Evolutionary conservation across 345 rosid species (phyloP), one percentile per base, ranked within the genome.

Genomic region (Lumnitzera littorea): DNA sequence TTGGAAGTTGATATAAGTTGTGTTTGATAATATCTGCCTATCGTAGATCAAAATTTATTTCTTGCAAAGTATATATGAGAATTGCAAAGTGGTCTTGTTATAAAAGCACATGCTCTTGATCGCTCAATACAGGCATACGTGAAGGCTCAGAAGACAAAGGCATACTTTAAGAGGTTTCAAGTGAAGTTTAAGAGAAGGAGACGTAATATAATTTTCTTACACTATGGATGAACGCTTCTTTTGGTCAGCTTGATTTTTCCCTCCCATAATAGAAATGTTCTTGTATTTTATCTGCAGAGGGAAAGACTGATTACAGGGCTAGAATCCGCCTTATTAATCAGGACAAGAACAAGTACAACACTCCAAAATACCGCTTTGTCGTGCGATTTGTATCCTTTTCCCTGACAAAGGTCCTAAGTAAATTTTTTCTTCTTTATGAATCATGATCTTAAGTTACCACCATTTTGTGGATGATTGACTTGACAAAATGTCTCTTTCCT

Each of bases 231-330:
- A 12, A 11, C 17, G 11, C 13, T 64, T 12, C 17, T 0, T 20
- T 11, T 51, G 13, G 15, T 25, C 3, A 47, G 31, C 14, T 41
- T 47, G 41, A 14, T 11, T 2, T 15, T 51, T 51, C 48, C 20
- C 0, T 11, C 11, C 29, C 13, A 16, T 46, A 60, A 3, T 36
- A 55, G 15, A 15, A 66, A 55, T 53, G 43, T 17, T 24, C 36
- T 61, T 15, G 29, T 17, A 14, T 20, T 60, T 12, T 41, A 8
- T 46, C 4, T 61, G 29, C 71, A 90, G 97, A 64, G 66, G 97
- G 97, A 13, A 90, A 90, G 83, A 90, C 97, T 3, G 97, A 90
- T 67, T 90, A 90, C 54, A 72, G 95, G 36, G 95, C 95, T 10
- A 83, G 97, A 62, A 90, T 87, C 64, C 88, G 91, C 47, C 77